These are phyloP conservation scores for Heliosperma pusillum DNA, from an alignment of 148 eudicot species.

Conservation along the genomic window DNA sequence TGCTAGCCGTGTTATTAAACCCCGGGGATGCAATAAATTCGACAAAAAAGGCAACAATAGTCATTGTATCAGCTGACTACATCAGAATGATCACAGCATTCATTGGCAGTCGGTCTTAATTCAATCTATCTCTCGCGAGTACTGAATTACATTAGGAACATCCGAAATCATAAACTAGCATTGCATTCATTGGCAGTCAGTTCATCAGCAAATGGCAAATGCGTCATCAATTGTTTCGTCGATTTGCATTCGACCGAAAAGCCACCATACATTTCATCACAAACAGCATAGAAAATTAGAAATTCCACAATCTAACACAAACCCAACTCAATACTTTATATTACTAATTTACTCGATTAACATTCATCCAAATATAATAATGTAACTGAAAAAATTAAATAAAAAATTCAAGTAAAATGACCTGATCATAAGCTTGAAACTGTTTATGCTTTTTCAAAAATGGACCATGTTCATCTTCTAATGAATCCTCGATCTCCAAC, in stretches of 20 bases:
- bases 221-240: not conserved
- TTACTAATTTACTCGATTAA: not conserved
- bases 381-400: not conserved
- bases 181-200: not conserved
- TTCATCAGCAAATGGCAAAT: not conserved
- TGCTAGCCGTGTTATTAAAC: not conserved
- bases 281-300: no score
- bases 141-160: no score
- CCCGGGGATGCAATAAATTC: not conserved
- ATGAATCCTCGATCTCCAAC: slow-evolving; percentile 39
- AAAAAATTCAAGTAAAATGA: not conserved
- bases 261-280: no score
- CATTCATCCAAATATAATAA: not conserved
- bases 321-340: not conserved
- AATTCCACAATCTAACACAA: no score
- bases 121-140: no score
- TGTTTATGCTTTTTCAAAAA: slow-evolving; percentile 39
- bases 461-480: slow-evolving; percentile 42
- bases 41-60: not conserved
- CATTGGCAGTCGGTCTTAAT: no score
- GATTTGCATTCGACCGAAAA: no score
- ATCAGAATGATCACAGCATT: not conserved
- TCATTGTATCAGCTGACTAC: not conserved
- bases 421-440: slow-evolving; percentile 30
- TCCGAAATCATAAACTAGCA: no score